Evolutionary conservation across 306 rosid species (phyloP).

Genomic region (Abrus precatorius): DNA sequence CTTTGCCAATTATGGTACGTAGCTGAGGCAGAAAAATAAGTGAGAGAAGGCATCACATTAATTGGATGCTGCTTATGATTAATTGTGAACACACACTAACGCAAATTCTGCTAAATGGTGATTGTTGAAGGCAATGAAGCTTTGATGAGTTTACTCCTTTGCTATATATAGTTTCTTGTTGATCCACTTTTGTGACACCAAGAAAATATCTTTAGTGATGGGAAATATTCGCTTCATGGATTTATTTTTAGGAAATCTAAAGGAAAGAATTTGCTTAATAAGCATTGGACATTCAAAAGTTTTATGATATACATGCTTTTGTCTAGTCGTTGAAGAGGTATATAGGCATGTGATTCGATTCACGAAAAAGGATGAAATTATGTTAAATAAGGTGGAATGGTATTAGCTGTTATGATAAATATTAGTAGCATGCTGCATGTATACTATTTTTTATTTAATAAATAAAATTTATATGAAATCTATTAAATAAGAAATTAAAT

Average conservation of each 20-base stretch:
- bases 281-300: too few relatives aligned
- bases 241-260: slow-evolving; percentile 2
- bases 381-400: too few relatives aligned
- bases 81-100: slow-evolving; percentile 47
- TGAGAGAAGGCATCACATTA: slow-evolving; percentile 5
- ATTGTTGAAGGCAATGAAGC: slow-evolving; percentile 36
- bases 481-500: too few relatives aligned
- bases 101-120: slow-evolving; percentile 49
- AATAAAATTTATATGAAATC: too few relatives aligned
- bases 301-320: too few relatives aligned
- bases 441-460: too few relatives aligned
- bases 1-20: slow-evolving; percentile 37
- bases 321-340: too few relatives aligned
- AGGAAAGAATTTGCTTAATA: background rate
- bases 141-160: slow-evolving; percentile 12
- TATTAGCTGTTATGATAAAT: too few relatives aligned
- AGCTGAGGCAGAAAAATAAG: background rate
- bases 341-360: too few relatives aligned
- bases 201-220: background rate
- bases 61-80: background rate
- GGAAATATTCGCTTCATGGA: background rate
- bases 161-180: slow-evolving; percentile 43
- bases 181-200: background rate
- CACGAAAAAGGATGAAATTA: too few relatives aligned
- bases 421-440: too few relatives aligned